Evolutionary conservation across 2,329 filamentous ascomycete species (phyloP).

Genomic region (Leptodontidium sp.): DNA sequence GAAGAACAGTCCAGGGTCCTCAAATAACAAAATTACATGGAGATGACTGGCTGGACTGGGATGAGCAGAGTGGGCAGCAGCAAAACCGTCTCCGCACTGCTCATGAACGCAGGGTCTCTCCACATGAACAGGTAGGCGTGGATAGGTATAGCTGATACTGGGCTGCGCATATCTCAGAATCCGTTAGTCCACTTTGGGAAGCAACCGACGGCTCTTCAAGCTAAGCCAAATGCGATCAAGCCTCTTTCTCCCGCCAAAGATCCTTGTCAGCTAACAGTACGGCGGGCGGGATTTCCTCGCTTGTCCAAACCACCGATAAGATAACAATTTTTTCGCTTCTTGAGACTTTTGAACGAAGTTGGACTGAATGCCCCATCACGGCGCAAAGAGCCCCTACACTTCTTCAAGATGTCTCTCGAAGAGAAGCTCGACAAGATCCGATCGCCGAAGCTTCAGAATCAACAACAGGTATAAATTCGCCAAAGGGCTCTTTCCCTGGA

Average conservation of each 20-base stretch:
- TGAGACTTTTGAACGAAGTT: constrained; percentile 26
- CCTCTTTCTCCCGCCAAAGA: neutral
- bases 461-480: constrained; percentile 75
- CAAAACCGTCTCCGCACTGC: neutral
- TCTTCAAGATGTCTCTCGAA: constrained; percentile 67
- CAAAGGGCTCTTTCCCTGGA: neutral
- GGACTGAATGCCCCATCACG: constrained; percentile 18
- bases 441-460: constrained; percentile 93
- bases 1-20: constrained; percentile 27
- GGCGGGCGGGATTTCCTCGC: constrained; percentile 18
- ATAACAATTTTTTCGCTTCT: constrained; percentile 35
- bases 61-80: too few species aligned
- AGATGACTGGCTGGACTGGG: neutral
- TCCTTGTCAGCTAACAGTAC: neutral
- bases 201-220: neutral
- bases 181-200: neutral
- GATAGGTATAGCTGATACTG: neutral
- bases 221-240: neutral
- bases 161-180: neutral
- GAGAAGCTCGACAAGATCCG: constrained; percentile 98
- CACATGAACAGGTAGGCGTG: neutral
- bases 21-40: constrained; percentile 25
- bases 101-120: neutral
- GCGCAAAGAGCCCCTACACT: constrained; percentile 42
- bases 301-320: constrained; percentile 4